Base-by-base conservation (phyloP, 2,329 filamentous ascomycete genomes). In the Ceratocystis harringtonii region DNA sequence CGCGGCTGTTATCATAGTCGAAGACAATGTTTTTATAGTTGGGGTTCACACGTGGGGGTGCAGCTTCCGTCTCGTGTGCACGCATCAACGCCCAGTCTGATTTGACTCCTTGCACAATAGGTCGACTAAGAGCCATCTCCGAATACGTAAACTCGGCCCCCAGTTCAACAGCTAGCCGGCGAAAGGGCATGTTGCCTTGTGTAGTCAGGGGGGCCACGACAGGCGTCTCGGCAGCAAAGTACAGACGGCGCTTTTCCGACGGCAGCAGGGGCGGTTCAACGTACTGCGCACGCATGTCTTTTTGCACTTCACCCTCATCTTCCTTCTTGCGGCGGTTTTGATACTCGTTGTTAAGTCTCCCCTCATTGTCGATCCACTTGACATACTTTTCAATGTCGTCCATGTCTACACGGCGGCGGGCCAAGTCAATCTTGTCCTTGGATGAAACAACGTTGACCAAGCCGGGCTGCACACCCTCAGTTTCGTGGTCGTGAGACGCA, bases 91-190 rank as follows among this genome's bases (percentile, higher is more conserved):
- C 91, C 94, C 94, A 99, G 77, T 99, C 94, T 1, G 86, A 81
- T 76, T 92, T 95, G 69, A 88, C 84, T 44, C 94, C 94, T 74
- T 96, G 91, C 5, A 99, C 81, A 52, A 99, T 77, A 8, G 92
- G 92, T 75, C 95, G 78, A 32, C 90, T 86, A 82, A 99, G 89
- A 3, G 92, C 94, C 94, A 99, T 99, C 76, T 99, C 94, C 0
- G 92, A 97, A 78, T 96, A 99, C 0, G 94, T 99, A 61, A 95
- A 80, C 72, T 96, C 88, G 32, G 91, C 92, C 44, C 94, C 94
- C 28, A 97, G 81, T 65, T 92, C 88, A 12, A 90, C 86, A 72
- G 92, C 96, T 36, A 99, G 83, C 62, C 94, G 84, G 66, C 94
- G 87, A 78, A 96, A 99, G 0, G 94, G 94, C 61, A 97, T 80